These are phyloP conservation scores for Rhizopogon roseolus DNA, from an alignment of 768 basidiomycete species.

Conservation along the genomic window DNA sequence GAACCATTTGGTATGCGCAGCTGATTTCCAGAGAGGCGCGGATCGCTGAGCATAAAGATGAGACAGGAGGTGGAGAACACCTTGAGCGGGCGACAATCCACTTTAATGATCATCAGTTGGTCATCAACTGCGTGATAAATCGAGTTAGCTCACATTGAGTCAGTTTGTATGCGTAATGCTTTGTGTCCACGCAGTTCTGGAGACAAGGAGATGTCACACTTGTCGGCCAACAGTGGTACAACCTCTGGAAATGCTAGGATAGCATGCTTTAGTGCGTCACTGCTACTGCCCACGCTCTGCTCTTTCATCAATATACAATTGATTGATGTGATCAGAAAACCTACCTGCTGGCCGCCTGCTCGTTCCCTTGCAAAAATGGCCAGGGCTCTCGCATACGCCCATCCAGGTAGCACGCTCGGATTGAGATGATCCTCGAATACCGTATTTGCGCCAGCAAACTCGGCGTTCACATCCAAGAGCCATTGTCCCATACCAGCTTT, in stretches of 20 bases:
- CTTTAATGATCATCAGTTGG: constrained; percentile 16
- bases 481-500: constrained; percentile 79
- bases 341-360: constrained; percentile 36
- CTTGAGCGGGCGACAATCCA: constrained; percentile 35
- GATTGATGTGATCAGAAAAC: background rate
- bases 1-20: constrained; percentile 64
- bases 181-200: constrained; percentile 51
- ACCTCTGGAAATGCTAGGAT: constrained; percentile 76
- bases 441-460: constrained; percentile 8
- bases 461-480: constrained; percentile 62
- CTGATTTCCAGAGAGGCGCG: constrained; percentile 76
- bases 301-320: background rate
- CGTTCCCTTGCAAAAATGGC: constrained; percentile 51
- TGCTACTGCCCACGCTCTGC: constrained; percentile 34
- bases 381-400: constrained; percentile 68
- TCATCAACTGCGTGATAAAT: background rate
- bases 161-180: constrained; percentile 68
- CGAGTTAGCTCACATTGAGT: constrained; percentile 45
- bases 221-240: constrained; percentile 80
- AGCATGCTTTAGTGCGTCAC: constrained; percentile 67
- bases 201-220: constrained; percentile 67
- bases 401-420: constrained; percentile 69
- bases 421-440: constrained; percentile 29
- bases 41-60: constrained; percentile 87
- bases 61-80: constrained; percentile 71